These are phyloP conservation scores for Tylopilus orsonianus DNA, from an alignment of 1,284 basidiomycete species.

Conservation along the genomic window DNA sequence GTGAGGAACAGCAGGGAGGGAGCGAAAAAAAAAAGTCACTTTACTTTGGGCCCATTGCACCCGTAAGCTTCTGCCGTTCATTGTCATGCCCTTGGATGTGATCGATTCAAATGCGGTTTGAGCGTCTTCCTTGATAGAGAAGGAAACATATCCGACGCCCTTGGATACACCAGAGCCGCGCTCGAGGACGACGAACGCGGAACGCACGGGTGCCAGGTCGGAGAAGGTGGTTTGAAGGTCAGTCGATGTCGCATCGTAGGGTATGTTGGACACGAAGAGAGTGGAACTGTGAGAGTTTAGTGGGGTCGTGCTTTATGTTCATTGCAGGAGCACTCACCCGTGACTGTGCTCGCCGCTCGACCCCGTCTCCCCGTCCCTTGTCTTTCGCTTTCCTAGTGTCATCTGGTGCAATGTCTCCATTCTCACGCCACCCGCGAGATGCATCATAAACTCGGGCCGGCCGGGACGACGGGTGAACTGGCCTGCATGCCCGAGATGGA, in stretches of 20 bases:
- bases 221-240: constrained; percentile 94
- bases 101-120: constrained; percentile 68
- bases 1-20: constrained; percentile 4
- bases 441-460: too few relatives aligned
- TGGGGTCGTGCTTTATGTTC: not conserved
- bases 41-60: constrained; percentile 82
- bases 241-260: constrained; percentile 86
- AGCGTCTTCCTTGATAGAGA: constrained; percentile 89
- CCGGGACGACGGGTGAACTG: too few relatives aligned
- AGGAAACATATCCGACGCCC: constrained; percentile 98
- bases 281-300: constrained; percentile 49
- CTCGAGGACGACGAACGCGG: constrained; percentile 91
- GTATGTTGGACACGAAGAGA: constrained; percentile 81
- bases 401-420: too few relatives aligned
- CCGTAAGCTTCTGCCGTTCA: constrained; percentile 69
- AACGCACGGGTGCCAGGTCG: constrained; percentile 90
- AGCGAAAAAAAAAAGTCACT: constrained; percentile 38
- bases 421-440: too few relatives aligned
- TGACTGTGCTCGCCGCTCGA: constrained; percentile 16
- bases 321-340: constrained; percentile 17
- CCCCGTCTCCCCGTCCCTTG: constrained; percentile 39
- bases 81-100: constrained; percentile 50
- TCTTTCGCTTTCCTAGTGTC: constrained; percentile 55
- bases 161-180: constrained; percentile 82
- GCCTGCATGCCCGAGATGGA: too few relatives aligned